A percentile compares a stretch with the other conserved stretches of the same genome.
These are phyloP conservation scores for Ormosia emarginata DNA, from an alignment of 306 rosid genomes.

Conservation along the genomic window DNA sequence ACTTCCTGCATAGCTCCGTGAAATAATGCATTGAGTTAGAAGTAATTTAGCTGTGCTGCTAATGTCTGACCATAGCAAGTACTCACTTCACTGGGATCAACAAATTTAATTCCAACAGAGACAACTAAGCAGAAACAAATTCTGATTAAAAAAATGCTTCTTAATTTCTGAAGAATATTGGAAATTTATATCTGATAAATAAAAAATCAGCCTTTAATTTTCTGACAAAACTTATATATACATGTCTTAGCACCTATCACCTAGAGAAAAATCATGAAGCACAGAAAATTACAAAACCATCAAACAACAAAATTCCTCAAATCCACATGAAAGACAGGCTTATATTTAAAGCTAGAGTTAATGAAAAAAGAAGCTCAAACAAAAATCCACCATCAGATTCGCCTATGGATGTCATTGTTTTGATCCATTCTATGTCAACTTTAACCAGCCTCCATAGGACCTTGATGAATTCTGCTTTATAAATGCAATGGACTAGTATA, in stretches of 20 bases:
- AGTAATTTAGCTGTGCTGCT: background rate
- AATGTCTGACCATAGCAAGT: background rate
- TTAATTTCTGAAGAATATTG: background rate
- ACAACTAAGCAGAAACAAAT: background rate
- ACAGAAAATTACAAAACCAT: conserved; percentile 21
- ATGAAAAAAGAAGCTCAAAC: background rate
- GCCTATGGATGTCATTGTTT: background rate
- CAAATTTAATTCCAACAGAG: background rate
- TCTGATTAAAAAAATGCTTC: background rate
- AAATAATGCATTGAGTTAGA: background rate
- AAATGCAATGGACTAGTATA: conserved; percentile 11
- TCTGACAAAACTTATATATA: conserved; percentile 2
- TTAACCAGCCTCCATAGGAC: background rate
- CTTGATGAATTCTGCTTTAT: background rate
- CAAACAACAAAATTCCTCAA: background rate
- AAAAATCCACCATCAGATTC: conserved; percentile 6
- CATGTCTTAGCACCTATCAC: background rate
- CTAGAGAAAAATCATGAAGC: background rate
- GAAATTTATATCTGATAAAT: background rate
- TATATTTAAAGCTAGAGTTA: background rate
- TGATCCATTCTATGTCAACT: background rate
- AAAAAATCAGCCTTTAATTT: background rate
- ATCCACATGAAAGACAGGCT: background rate
- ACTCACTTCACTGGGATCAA: background rate
- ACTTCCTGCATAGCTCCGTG: background rate